phyloP scores from a whole-genome alignment of 257 asterid species.

The Primulina huaijiensis region DNA sequence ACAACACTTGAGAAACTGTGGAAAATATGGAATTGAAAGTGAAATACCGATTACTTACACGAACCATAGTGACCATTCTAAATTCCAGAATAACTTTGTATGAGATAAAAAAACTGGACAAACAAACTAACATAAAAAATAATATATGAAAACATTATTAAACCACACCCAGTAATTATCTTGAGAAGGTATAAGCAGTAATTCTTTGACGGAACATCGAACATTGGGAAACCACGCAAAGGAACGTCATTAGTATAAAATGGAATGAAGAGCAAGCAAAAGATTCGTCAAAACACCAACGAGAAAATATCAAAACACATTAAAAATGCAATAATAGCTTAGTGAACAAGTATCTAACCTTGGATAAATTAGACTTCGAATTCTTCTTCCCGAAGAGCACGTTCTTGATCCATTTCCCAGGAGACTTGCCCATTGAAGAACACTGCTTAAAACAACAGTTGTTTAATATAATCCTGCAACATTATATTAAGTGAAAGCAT shows the following conservation, averaged over 20 bases:
- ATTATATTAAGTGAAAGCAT: constrained; percentile 21
- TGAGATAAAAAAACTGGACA: background rate
- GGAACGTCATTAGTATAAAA: background rate
- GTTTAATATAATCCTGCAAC: constrained; percentile 44
- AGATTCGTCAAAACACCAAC: background rate
- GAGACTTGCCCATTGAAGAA: constrained; percentile 86
- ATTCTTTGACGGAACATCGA: background rate
- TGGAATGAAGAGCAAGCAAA: background rate
- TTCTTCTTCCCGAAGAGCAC: constrained; percentile 89
- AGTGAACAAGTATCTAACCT: constrained; percentile 44
- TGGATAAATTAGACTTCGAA: constrained; percentile 65
- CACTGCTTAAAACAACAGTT: constrained; percentile 23
- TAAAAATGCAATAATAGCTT: background rate
- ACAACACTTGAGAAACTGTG: background rate
- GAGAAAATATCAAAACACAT: background rate
- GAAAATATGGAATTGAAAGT: background rate
- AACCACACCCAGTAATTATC: too few relatives aligned
- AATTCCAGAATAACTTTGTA: background rate
- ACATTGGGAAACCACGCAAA: background rate
- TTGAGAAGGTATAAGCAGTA: background rate
- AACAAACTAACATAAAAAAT: background rate
- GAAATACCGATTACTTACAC: background rate
- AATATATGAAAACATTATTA: too few relatives aligned
- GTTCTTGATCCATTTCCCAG: constrained; percentile 90
- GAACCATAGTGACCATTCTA: background rate